Base-by-base conservation (phyloP, 2,329 filamentous ascomycete genomes). In the Chrysoporthe puriensis region DNA sequence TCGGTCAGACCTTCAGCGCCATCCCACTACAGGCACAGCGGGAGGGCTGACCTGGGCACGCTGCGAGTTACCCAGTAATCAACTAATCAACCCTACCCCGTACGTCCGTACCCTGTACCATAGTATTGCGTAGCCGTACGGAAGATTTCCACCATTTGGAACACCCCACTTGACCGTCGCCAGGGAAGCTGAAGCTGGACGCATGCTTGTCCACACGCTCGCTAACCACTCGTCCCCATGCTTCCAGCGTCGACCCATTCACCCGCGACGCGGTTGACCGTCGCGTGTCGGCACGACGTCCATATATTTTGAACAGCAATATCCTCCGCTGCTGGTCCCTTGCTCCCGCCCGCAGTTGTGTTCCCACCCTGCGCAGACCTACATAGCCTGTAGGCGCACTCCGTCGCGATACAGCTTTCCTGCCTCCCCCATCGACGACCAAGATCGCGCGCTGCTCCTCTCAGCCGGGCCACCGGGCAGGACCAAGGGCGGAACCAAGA, bases 111-210 rank as follows among this genome's bases (percentile, higher is more conserved):
- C 26, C 26, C 26, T 26, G 26, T 26, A n/a, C n/a, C n/a, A n/a
- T n/a, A n/a, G n/a, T n/a, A 26, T 26, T 26, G 26, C 26, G 26
- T 26, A 26, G 26, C 26, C 26, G 26, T 26, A 26, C 26, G 26
- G 26, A 26, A 26, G 26, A 26, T 26, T 26, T 26, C 26, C 26
- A 26, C 26, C 2, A 26, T 26, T 26, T 26, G 26, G 26, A 26
- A 26, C 26, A 40, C 5, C 26, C 9, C 21, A 18, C 46, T 57
- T 56, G 54, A 34, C 52, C 58, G 66, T 68, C 66, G 66, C 63
- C 63, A 42, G 48, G 50, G 67, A 56, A 67, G 64, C 67, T 50
- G 67, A 56, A 67, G 64, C 67, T 65, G 48, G 26, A 52, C 42
- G 32, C 14, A 14, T 40, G 14, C 11, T 57, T 40, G 21, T 13